Evolutionary conservation across 768 basidiomycete species (phyloP).

Genomic region (Piloderma croceum): DNA sequence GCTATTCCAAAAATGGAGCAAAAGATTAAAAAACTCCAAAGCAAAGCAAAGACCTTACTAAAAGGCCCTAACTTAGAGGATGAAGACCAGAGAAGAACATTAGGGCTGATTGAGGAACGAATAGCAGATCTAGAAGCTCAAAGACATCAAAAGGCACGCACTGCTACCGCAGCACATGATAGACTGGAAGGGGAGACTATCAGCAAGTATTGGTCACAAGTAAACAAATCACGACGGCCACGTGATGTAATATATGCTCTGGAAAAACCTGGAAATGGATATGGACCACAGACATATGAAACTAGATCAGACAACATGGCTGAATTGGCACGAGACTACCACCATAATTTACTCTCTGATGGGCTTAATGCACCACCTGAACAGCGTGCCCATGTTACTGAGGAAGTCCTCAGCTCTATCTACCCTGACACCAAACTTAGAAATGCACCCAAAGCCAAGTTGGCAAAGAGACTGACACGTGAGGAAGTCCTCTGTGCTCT

Average conservation of each 20-base stretch:
- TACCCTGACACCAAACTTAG: not conserved
- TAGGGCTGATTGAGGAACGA: slow-evolving; percentile 1
- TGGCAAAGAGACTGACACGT: not conserved
- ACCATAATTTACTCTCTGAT: slow-evolving; percentile 22
- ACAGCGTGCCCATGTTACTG: not conserved
- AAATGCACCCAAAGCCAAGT: not conserved
- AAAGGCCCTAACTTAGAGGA: not conserved
- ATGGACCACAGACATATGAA: slow-evolving; percentile 6
- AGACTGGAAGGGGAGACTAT: slow-evolving; percentile 13
- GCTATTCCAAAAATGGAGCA: slow-evolving; percentile 3
- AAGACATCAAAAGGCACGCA: not conserved
- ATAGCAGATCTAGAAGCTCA: slow-evolving; percentile 3
- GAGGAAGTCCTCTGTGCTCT: not conserved
- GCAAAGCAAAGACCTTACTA: not conserved
- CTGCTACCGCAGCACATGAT: slow-evolving; percentile 8
- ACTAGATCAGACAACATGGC: slow-evolving; percentile 27
- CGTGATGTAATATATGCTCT: slow-evolving; percentile 19
- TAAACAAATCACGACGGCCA: slow-evolving; percentile 5
- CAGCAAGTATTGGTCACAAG: slow-evolving; percentile 16
- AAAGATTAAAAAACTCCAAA: slow-evolving; percentile 4
- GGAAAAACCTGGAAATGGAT: not conserved
- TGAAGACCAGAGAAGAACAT: not conserved
- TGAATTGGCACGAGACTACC: slow-evolving; percentile 22
- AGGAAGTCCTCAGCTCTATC: slow-evolving; percentile 1
- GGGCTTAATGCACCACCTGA: not conserved